These are phyloP conservation scores for Fragaria vesca DNA, from an alignment of 306 rosid species.

Conservation along the genomic window DNA sequence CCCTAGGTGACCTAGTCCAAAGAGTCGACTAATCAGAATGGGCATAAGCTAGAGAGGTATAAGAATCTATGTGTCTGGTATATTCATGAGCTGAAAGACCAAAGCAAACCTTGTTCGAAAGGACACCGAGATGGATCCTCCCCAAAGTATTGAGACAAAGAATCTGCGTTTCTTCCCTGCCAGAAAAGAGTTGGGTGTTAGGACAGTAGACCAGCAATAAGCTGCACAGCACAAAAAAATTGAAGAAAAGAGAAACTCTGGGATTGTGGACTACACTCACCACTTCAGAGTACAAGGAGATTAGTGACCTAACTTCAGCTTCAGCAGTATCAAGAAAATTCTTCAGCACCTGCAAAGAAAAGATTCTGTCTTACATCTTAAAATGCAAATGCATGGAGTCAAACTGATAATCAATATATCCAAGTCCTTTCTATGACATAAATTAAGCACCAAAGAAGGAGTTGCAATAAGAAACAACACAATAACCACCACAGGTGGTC, in stretches of 20 bases:
- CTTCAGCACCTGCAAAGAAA: slow-evolving; percentile 76
- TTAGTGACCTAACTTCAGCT: slow-evolving; percentile 95
- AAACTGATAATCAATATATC: not conserved
- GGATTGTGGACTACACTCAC: slow-evolving; percentile 44
- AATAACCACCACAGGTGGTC: not conserved
- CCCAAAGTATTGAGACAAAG: slow-evolving; percentile 93
- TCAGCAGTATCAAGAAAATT: slow-evolving; percentile 85
- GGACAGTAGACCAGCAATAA: slow-evolving; percentile 22
- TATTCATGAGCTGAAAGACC: slow-evolving; percentile 11
- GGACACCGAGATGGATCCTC: slow-evolving; percentile 99
- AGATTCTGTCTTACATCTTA: not conserved
- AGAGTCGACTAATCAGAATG: not conserved
- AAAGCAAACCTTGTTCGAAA: slow-evolving; percentile 90
- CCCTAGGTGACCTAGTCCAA: not conserved
- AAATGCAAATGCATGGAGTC: not conserved
- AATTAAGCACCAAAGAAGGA: not conserved
- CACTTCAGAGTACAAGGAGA: slow-evolving; percentile 94
- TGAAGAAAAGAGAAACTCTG: not conserved
- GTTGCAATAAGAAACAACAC: not conserved
- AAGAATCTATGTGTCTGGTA: not conserved
- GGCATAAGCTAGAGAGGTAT: not conserved
- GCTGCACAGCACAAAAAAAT: slow-evolving; percentile 18
- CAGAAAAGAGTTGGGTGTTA: slow-evolving; percentile 28
- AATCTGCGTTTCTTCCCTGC: slow-evolving; percentile 97
- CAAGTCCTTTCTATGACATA: not conserved